phyloP scores from a whole-genome alignment of 805 yeast species.

The Kuraishia ogatae region DNA sequence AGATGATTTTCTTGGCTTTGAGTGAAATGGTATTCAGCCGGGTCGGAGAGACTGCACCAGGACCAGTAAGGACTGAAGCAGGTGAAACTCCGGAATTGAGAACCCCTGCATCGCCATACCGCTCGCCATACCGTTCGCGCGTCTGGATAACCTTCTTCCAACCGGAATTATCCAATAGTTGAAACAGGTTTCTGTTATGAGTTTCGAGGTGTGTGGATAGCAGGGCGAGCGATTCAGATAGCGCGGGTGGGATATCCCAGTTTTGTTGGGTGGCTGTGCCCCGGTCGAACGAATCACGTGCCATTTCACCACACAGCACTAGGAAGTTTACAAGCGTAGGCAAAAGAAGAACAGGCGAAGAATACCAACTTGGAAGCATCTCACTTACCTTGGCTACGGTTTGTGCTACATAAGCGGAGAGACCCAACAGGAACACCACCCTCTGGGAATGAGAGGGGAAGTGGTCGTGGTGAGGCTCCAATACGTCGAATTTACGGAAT shows the following conservation, averaged over 20 bases:
- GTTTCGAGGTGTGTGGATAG: neutral
- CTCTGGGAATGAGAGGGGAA: neutral
- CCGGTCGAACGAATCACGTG: neutral
- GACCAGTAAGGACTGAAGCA: too few relatives aligned
- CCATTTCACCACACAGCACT: neutral
- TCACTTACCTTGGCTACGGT: neutral
- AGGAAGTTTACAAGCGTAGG: neutral
- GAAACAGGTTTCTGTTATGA: neutral
- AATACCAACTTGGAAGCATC: too few relatives aligned
- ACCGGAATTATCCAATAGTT: neutral
- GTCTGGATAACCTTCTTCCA: neutral
- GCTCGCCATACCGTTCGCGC: neutral
- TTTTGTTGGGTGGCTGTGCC: neutral
- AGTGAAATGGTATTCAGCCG: conserved; percentile 5
- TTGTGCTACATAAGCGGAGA: neutral
- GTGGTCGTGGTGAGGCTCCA: neutral
- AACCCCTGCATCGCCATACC: too few relatives aligned
- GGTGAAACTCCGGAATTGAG: too few relatives aligned
- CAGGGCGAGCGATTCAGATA: neutral
- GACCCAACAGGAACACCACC: neutral
- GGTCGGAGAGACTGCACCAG: neutral
- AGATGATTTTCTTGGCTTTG: conserved; percentile 19
- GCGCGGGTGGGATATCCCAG: neutral
- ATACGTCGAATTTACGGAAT: neutral
- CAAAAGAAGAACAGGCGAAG: neutral